Conservation (phyloP, 139 green algal genomes). For the Picochlorum sp. region DNA sequence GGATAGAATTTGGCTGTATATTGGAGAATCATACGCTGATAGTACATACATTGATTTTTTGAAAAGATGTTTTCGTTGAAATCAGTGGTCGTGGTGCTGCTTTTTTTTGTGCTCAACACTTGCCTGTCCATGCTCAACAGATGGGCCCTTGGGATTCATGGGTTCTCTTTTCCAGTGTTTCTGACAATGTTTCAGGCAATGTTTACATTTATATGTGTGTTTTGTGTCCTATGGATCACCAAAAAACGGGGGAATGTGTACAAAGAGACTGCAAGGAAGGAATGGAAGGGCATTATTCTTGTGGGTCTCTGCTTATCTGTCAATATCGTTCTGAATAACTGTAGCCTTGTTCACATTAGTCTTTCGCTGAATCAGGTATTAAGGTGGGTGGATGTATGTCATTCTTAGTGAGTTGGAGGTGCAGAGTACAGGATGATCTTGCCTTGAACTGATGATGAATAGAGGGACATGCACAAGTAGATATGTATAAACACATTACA, state of each 20-base stretch:
- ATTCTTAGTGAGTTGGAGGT: too few relatives aligned
- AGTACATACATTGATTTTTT: too few relatives aligned
- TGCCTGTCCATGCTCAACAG: neutral
- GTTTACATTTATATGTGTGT: neutral
- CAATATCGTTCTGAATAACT: conserved; percentile 1
- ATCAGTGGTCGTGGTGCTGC: neutral
- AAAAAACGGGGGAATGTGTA: too few relatives aligned
- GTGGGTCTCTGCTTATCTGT: neutral
- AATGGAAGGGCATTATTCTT: neutral
- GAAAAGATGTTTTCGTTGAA: too few relatives aligned
- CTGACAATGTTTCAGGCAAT: conserved; percentile 1
- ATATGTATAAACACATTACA: too few relatives aligned
- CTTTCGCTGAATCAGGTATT: conserved; percentile 7
- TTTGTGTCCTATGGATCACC: too few relatives aligned
- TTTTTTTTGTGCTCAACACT: conserved; percentile 4
- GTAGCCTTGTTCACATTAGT: neutral
- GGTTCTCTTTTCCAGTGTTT: conserved; percentile 1
- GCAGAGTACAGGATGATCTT: too few relatives aligned
- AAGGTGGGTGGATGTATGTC: neutral
- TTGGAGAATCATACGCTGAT: too few relatives aligned
- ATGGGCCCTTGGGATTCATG: conserved; percentile 1
- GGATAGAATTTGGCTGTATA: too few relatives aligned
- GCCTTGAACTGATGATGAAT: neutral
- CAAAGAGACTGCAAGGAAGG: neutral
- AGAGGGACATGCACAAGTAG: neutral